Evolutionary conservation across 1,139 yeast species (phyloP), one percentile per base, ranked within the genome.

Genomic region (Komagataea norvegica): DNA sequence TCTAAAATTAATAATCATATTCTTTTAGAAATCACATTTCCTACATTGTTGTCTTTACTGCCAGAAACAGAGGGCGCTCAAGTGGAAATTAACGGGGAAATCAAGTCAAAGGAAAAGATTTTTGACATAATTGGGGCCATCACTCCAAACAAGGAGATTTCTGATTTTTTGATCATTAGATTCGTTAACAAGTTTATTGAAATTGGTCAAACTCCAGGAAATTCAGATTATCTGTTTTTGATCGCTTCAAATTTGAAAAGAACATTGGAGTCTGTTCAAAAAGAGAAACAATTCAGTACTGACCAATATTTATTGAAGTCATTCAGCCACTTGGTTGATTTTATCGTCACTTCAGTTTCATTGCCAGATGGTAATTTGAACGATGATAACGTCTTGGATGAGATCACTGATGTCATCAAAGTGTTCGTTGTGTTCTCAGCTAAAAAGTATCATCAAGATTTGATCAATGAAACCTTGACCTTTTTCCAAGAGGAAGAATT

Each of bases 11-110:
- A 68, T 37, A 67, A 75, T 3, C 57, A 63, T 15, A 50, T 74
- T 3, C 70, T 88, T 2, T 59, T 79, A 22, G 81, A 77, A 24
- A 67, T 72, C 6, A 68, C 85, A 1, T 65, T 86, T 37, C 85
- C 89, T 2, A 67, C 66, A 22, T 62, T 88, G 38, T 57, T 86
- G 26, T 64, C 73, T 2, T 59, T 68, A 28, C 57, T 78, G 24
- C 79, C 83, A 1, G 69, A 67, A 29, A 46, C 56, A 11, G 67
- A 59, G 14, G 38, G 44, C 6, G 60, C 54, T 14, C 41, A 44
- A 3, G 42, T 54, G 14, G 36, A 31, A 20, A 45, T 55, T 14
- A 50, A 52, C 26, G 53, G 47, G 13, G 55, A 52, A 15, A 48
- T 49, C 8, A 48, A 51, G 22, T 47, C 56, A 22, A 51, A 54